phyloP scores from a whole-genome alignment of 805 yeast species.

The Lachancea meyersii region DNA sequence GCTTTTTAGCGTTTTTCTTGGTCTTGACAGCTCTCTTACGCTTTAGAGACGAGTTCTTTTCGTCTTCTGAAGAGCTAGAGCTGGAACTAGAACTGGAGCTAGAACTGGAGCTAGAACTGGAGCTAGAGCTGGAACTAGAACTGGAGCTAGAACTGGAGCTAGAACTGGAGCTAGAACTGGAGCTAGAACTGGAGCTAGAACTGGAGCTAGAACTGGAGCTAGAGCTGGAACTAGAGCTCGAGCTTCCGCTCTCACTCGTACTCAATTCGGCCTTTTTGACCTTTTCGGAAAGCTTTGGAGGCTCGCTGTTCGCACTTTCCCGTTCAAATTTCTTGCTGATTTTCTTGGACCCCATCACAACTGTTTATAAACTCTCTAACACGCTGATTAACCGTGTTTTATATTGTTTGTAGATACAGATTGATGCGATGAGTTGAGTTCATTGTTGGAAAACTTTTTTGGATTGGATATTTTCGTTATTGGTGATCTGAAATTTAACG shows the following conservation, averaged over 20 bases:
- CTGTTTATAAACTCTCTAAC: neutral
- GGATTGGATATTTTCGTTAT: neutral
- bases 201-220: slow-evolving; percentile 4
- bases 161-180: slow-evolving; percentile 5
- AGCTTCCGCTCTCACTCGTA: slow-evolving; percentile 6
- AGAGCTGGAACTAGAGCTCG: slow-evolving; percentile 13
- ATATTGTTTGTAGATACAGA: neutral
- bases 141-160: slow-evolving; percentile 10
- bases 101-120: slow-evolving; percentile 4
- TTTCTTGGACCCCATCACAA: slow-evolving; percentile 16
- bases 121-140: slow-evolving; percentile 15
- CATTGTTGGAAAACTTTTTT: neutral
- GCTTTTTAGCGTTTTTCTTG: neutral
- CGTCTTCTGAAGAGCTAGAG: slow-evolving; percentile 13
- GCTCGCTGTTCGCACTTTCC: slow-evolving; percentile 10
- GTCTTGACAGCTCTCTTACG: neutral
- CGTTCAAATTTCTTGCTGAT: slow-evolving; percentile 1
- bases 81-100: slow-evolving; percentile 5
- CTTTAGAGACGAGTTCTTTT: neutral
- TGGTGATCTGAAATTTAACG: neutral
- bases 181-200: slow-evolving; percentile 7
- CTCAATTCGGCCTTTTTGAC: slow-evolving; percentile 16
- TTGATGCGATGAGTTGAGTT: neutral
- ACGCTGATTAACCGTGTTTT: no score
- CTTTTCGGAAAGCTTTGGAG: slow-evolving; percentile 29